These are phyloP conservation scores for Metschnikowia cubensis DNA, from an alignment of 805 yeast genomes.

Conservation along the genomic window DNA sequence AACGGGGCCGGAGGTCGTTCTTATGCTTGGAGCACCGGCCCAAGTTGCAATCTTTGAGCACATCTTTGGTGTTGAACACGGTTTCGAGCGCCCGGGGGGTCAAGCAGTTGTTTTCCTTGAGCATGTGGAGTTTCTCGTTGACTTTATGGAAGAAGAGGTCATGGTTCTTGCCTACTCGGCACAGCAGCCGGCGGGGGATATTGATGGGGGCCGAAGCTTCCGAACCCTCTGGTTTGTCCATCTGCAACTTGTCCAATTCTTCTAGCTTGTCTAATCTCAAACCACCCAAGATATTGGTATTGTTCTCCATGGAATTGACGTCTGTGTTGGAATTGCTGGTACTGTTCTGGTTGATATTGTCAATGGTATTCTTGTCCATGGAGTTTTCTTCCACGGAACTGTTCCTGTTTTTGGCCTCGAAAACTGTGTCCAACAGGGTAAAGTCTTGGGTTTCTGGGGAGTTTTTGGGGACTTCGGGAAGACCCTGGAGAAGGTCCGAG, in stretches of 20 bases:
- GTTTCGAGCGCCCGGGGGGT: conserved; percentile 25
- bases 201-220: not conserved
- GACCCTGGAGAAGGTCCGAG: not conserved
- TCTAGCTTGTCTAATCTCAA: not conserved
- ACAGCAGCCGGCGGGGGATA: not conserved
- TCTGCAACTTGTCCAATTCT: too few relatives aligned
- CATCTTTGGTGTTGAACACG: conserved; percentile 29
- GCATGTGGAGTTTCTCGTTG: conserved; percentile 16
- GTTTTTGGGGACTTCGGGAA: conserved; percentile 2
- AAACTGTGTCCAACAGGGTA: not conserved
- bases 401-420: not conserved
- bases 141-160: conserved; percentile 11
- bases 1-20: not conserved
- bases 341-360: not conserved
- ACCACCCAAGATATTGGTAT: too few relatives aligned
- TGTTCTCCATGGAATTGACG: too few relatives aligned
- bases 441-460: not conserved
- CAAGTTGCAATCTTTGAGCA: conserved; percentile 19
- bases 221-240: not conserved
- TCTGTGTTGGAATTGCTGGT: not conserved
- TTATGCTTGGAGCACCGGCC: conserved; percentile 1
- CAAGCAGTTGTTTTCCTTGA: conserved; percentile 17
- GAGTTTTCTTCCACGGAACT: too few relatives aligned
- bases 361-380: too few relatives aligned
- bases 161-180: not conserved